These are phyloP conservation scores for Cicer yamashitae DNA, from an alignment of 306 rosid species.

Conservation along the genomic window DNA sequence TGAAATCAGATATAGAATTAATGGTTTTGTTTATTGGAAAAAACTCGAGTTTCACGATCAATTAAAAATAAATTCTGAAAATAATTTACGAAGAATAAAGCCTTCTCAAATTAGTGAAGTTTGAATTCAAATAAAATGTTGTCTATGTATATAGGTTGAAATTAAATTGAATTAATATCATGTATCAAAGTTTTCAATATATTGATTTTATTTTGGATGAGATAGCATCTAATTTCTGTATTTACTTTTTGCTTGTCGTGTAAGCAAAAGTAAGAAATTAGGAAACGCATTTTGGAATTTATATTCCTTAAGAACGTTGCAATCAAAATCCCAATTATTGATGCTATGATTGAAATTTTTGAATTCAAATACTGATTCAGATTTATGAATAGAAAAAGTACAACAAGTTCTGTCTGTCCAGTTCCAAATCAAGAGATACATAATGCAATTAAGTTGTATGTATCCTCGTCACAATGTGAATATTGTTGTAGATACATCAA, in stretches of 20 bases:
- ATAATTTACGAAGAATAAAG: neutral
- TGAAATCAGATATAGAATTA: neutral
- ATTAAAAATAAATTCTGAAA: neutral
- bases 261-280: neutral
- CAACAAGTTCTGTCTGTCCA: slow-evolving; percentile 16
- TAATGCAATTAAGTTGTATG: neutral
- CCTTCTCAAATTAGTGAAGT: neutral
- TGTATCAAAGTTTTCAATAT: too few relatives aligned
- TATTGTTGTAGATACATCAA: slow-evolving; percentile 51
- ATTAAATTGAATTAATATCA: too few relatives aligned
- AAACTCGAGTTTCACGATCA: neutral
- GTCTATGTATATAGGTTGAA: neutral
- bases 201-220: neutral
- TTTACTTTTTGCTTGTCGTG: neutral
- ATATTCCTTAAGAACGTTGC: neutral
- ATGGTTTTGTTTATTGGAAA: neutral
- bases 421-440: neutral
- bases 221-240: neutral
- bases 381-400: neutral
- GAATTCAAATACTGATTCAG: slow-evolving; percentile 7
- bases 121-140: neutral
- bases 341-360: slow-evolving; percentile 20
- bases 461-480: slow-evolving; percentile 47
- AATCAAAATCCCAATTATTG: neutral
- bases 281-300: neutral